Base-by-base conservation (phyloP, 805 yeast species). In the Kluyveromyces dobzhanskii region DNA sequence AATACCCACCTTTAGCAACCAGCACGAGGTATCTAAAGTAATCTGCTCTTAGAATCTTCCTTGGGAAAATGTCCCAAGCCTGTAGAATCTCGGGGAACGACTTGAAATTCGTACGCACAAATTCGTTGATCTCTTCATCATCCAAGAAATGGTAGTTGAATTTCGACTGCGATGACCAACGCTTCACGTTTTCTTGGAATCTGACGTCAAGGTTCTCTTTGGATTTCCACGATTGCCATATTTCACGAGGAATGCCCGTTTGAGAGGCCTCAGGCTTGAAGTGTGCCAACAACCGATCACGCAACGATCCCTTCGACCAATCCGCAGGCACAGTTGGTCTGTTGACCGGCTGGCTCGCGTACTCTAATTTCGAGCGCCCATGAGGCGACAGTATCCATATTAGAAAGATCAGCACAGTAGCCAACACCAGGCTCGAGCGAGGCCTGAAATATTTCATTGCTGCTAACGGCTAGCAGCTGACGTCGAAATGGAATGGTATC, bases 1-100 rank as follows among this genome's bases (percentile, higher is more conserved):
- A 77, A 10, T 73, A 67, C n/a, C 83, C 83, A 34, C 83, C 83
- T 33, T 61, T 56, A 3, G 76, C 66, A 43, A 52, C 75, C 4
- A 76, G 47, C 5, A 74, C 62, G 43, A 75, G 56, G 50, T 76
- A 77, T 39, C 78, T 64, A 54, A 76, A 66, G 44, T 76, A 75
- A 48, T 77, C 82, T 61, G 67, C 72, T 44, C 62, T 59, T 36
- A 71, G 56, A 31, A 73, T 65, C 18, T 63, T 70, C 54, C 74
- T 74, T 1, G 81, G 81, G 44, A 77, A 51, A 5, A 48, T 45
- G 41, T 67, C 67, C 49, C 64, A 73, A 3, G 79, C 70, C 28
- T 69, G 72, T 12, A 73, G 55, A 31, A 77, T 58, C 44, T 74
- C 77, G 0, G 82, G 81, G 23, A 72, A 42, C 13, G 62, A 59